A percentile compares a stretch with the other conserved stretches of the same genome.
These are phyloP conservation scores for Fusarium sublunatum DNA, from an alignment of 2,329 filamentous ascomycete species.

Conservation along the genomic window DNA sequence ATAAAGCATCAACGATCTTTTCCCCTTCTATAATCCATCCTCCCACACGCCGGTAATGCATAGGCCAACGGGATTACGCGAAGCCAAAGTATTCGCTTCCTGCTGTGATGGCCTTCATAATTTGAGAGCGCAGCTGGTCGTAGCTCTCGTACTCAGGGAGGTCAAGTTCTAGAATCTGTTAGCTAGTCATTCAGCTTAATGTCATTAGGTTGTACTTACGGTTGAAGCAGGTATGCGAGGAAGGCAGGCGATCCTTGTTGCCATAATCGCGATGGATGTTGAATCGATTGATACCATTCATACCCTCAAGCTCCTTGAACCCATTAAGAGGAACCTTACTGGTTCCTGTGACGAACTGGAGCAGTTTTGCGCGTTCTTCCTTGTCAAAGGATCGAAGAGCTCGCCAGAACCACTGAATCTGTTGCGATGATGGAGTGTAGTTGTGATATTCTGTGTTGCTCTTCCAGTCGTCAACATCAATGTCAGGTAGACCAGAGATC, in stretches of 20 bases:
- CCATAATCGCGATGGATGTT: slow-evolving; percentile 99
- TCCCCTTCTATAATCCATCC: slow-evolving; percentile 30
- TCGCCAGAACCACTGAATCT: slow-evolving; percentile 99
- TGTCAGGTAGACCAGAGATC: slow-evolving; percentile 96
- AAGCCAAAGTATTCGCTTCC: slow-evolving; percentile 98
- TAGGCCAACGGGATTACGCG: slow-evolving; percentile 66
- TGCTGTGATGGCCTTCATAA: slow-evolving; percentile 96
- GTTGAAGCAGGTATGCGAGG: slow-evolving; percentile 99
- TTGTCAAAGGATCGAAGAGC: slow-evolving; percentile 97
- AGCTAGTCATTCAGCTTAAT: slow-evolving; percentile 56
- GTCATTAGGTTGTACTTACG: slow-evolving; percentile 72
- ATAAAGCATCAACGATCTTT: slow-evolving; percentile 16
- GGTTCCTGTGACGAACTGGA: slow-evolving; percentile 98
- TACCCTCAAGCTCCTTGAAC: slow-evolving; percentile 98
- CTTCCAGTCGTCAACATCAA: slow-evolving; percentile 99
- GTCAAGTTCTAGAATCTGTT: slow-evolving; percentile 80
- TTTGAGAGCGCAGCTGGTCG: slow-evolving; percentile 84
- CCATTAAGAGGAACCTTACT: slow-evolving; percentile 98
- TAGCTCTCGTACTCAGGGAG: slow-evolving; percentile 98
- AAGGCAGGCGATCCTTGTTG: slow-evolving; percentile 93
- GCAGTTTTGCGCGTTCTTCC: slow-evolving; percentile 95
- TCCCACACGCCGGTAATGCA: slow-evolving; percentile 36
- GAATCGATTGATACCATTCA: slow-evolving; percentile 98
- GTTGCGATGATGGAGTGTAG: slow-evolving; percentile 91
- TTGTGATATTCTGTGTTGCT: slow-evolving; percentile 99